Evolutionary conservation across 768 basidiomycete species (phyloP).

Genomic region (Trichaptum fuscoviolaceum): DNA sequence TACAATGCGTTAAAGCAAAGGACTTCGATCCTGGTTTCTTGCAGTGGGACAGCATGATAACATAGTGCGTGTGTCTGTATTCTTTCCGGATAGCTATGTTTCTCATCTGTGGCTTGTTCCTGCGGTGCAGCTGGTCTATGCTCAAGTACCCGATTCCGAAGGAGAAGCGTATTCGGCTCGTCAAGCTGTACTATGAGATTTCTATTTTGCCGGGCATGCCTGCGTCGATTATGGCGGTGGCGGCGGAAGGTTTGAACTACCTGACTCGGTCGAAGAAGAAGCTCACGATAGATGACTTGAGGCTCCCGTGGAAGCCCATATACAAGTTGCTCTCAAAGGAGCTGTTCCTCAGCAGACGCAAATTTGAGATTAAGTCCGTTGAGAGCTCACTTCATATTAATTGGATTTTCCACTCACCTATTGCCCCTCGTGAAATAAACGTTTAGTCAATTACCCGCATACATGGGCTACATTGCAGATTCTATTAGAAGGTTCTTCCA

Average conservation of each 20-base stretch:
- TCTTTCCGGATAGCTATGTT: conserved; percentile 7
- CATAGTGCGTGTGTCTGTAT: conserved; percentile 45
- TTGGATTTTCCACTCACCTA: not conserved
- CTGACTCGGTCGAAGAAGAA: conserved; percentile 69
- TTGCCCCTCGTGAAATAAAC: conserved; percentile 1
- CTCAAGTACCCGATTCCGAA: conserved; percentile 86
- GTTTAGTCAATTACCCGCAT: conserved; percentile 66
- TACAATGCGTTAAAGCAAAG: conserved; percentile 70
- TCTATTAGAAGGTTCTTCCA: conserved; percentile 80
- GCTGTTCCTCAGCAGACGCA: conserved; percentile 69
- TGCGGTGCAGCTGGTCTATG: conserved; percentile 58
- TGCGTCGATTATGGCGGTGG: conserved; percentile 58
- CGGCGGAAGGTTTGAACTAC: conserved; percentile 55
- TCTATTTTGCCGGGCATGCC: conserved; percentile 75
- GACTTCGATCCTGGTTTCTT: conserved; percentile 79
- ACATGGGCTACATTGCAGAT: conserved; percentile 67
- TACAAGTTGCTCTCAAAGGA: conserved; percentile 66
- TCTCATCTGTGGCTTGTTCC: conserved; percentile 11
- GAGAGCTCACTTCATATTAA: not conserved
- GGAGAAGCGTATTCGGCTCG: conserved; percentile 65
- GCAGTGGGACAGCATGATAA: conserved; percentile 76
- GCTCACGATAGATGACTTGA: conserved; percentile 69
- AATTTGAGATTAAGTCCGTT: conserved; percentile 73
- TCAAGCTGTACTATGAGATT: conserved; percentile 75
- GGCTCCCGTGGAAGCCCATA: conserved; percentile 78